phyloP scores from a whole-genome alignment of 805 yeast species.

The Barnettozyma pratensis region DNA sequence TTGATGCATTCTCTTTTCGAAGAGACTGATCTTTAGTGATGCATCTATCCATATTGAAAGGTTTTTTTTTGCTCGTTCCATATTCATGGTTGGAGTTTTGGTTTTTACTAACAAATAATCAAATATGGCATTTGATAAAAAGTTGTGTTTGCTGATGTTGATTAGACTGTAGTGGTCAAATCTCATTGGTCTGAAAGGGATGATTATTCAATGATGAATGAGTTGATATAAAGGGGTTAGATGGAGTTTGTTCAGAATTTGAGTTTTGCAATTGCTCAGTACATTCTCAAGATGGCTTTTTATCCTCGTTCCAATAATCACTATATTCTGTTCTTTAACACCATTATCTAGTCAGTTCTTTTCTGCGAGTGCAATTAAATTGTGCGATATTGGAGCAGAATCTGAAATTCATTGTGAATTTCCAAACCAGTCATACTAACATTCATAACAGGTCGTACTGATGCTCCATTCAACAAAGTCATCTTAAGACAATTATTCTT shows the following conservation, averaged over 20 bases:
- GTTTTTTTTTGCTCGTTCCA: constrained; percentile 5
- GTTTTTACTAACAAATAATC: constrained; percentile 6
- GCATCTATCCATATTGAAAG: background rate
- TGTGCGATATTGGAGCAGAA: constrained; percentile 48
- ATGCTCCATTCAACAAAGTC: constrained; percentile 97
- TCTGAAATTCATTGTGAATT: constrained; percentile 8
- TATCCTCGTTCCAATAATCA: constrained; percentile 2
- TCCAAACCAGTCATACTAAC: constrained; percentile 29
- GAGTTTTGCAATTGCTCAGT: too few relatives aligned
- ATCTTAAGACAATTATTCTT: constrained; percentile 91
- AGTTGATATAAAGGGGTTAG: constrained; percentile 4
- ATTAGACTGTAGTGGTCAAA: constrained; percentile 80
- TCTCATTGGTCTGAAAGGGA: background rate
- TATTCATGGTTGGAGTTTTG: constrained; percentile 3
- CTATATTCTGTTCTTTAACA: constrained; percentile 2
- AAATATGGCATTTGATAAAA: constrained; percentile 1
- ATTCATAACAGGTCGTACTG: constrained; percentile 78
- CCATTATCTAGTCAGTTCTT: background rate
- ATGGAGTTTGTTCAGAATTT: too few relatives aligned
- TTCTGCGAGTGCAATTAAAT: constrained; percentile 37
- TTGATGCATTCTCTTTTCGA: constrained; percentile 6
- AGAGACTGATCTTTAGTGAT: background rate
- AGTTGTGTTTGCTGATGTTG: constrained; percentile 27
- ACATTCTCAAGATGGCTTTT: background rate
- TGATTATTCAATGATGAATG: background rate